Evolutionary conservation across 1,284 basidiomycete species (phyloP).

Genomic region (Leccinum subfulvum): DNA sequence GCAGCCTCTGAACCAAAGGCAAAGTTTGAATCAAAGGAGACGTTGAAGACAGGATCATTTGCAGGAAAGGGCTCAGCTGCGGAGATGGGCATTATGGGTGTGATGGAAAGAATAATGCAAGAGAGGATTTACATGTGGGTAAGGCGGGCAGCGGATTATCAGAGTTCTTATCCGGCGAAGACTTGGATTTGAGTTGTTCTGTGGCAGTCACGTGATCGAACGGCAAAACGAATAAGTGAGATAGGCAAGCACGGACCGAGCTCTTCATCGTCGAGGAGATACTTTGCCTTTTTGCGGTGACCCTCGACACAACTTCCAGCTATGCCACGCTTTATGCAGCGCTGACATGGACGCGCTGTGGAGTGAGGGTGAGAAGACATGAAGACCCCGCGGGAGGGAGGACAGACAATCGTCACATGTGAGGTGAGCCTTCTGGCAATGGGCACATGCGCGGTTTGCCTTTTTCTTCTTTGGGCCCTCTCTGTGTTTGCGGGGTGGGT

Average conservation of each 20-base stretch:
- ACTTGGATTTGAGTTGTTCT: constrained; percentile 61
- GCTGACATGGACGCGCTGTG: constrained; percentile 88
- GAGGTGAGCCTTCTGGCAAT: constrained; percentile 94
- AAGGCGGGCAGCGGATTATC: constrained; percentile 30
- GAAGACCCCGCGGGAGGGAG: constrained; percentile 14
- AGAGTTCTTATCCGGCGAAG: constrained; percentile 17
- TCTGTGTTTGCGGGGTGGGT: constrained; percentile 49
- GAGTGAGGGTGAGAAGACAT: constrained; percentile 18
- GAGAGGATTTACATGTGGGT: constrained; percentile 30
- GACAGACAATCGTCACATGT: constrained; percentile 93
- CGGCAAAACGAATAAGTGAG: constrained; percentile 21
- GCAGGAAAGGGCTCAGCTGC: constrained; percentile 50
- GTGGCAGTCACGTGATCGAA: constrained; percentile 40
- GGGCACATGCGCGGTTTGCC: constrained; percentile 88
- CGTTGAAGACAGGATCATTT: constrained; percentile 60
- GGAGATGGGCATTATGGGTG: constrained; percentile 6
- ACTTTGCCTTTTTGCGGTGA: constrained; percentile 97
- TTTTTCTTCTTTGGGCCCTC: constrained; percentile 88
- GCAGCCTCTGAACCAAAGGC: constrained; percentile 83
- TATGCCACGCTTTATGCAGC: constrained; percentile 93
- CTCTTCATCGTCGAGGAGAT: constrained; percentile 89
- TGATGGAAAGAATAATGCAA: not conserved
- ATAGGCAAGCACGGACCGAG: constrained; percentile 57
- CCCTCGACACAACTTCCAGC: constrained; percentile 90
- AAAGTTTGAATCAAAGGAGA: constrained; percentile 62